Conservation (phyloP, 345 rosid genomes). For the Linum usitatissimum region DNA sequence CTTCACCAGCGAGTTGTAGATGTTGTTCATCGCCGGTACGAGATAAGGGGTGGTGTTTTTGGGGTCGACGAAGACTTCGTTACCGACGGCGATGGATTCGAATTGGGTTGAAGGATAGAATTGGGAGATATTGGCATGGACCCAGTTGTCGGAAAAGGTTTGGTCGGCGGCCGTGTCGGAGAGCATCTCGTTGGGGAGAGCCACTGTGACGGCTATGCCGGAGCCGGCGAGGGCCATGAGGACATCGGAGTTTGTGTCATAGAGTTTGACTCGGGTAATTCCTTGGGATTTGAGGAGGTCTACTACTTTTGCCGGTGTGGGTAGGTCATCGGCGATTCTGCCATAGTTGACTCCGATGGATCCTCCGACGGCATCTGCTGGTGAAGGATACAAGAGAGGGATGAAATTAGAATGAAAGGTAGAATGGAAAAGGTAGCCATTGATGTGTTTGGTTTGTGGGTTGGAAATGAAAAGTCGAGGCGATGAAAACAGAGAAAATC, state of each 20-base stretch:
- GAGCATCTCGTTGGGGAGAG: slow-evolving; percentile 65
- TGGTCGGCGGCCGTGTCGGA: slow-evolving; percentile 43
- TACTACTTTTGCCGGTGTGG: slow-evolving; percentile 49
- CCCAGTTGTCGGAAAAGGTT: slow-evolving; percentile 55
- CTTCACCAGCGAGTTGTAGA: slow-evolving; percentile 56
- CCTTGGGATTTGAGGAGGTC: slow-evolving; percentile 21
- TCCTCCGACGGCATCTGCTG: slow-evolving; percentile 32
- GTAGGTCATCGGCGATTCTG: slow-evolving; percentile 60
- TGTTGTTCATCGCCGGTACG: slow-evolving; percentile 69
- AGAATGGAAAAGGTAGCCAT: slow-evolving; percentile 16
- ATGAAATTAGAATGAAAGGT: slow-evolving; percentile 25
- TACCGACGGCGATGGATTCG: slow-evolving; percentile 86
- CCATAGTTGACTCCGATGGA: slow-evolving; percentile 80
- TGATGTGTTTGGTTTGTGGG: no score
- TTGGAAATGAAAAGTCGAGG: no score
- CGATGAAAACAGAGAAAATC: no score
- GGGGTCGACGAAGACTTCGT: slow-evolving; percentile 81
- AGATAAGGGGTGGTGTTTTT: slow-evolving; percentile 61
- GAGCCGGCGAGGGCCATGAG: slow-evolving; percentile 57
- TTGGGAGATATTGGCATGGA: slow-evolving; percentile 53
- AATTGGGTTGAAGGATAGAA: slow-evolving; percentile 60
- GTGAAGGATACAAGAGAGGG: neutral
- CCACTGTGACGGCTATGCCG: slow-evolving; percentile 70
- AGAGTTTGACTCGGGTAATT: slow-evolving; percentile 17
- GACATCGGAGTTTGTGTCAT: slow-evolving; percentile 47